Evolutionary conservation across 1,139 yeast genomes (phyloP).

Genomic region (Wickerhamomyces sp.): DNA sequence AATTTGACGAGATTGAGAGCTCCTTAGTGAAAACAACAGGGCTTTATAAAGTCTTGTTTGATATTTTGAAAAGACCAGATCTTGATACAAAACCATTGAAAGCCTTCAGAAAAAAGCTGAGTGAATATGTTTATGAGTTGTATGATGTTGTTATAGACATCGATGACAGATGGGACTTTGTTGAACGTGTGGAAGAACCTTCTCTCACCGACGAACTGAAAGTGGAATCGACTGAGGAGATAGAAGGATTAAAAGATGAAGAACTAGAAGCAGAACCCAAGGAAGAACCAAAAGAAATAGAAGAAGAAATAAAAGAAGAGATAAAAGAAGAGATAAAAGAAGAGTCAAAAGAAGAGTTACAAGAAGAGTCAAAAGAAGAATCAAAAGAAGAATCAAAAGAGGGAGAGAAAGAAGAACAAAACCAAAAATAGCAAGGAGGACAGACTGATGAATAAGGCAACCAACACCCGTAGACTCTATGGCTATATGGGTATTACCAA

Average conservation of each 20-base stretch:
- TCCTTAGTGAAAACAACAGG: conserved; percentile 27
- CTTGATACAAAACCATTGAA: conserved; percentile 11
- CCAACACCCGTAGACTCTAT: too few species aligned
- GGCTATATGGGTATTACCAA: too few species aligned
- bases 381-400: too few species aligned
- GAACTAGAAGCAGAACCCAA: conserved; percentile 2
- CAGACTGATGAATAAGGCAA: too few species aligned
- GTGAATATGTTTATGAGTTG: conserved; percentile 21
- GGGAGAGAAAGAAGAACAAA: too few species aligned
- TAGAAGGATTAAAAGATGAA: not conserved
- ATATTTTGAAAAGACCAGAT: conserved; percentile 32
- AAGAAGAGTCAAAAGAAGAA: too few species aligned
- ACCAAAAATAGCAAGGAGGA: too few species aligned
- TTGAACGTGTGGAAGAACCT: conserved; percentile 15
- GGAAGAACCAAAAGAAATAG: not conserved
- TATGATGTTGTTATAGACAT: conserved; percentile 14
- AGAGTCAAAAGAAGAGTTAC: not conserved
- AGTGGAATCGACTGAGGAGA: conserved; percentile 1
- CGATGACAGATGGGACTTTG: conserved; percentile 21
- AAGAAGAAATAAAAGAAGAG: not conserved
- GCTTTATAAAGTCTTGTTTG: conserved; percentile 26
- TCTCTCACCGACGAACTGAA: conserved; percentile 13
- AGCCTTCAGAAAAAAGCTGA: conserved; percentile 16
- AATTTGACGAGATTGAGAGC: conserved; percentile 9
- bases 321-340: not conserved